Conservation (phyloP, 23 red algal genomes). For the Gracilaria vermiculophylla region DNA sequence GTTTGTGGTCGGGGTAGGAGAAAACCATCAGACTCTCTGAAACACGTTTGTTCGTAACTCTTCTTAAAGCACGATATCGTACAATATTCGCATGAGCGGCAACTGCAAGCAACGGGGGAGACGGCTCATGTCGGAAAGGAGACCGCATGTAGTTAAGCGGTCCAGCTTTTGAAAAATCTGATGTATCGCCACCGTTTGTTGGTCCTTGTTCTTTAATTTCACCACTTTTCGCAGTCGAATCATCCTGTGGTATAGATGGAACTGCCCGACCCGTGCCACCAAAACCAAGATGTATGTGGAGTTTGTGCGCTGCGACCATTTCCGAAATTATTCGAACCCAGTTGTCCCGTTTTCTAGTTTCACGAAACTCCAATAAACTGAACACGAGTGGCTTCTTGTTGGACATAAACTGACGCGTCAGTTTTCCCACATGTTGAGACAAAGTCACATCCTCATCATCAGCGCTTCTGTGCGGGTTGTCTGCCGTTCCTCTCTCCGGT, state of each 20-base stretch:
- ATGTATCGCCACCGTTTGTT: not conserved
- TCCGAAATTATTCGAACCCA: slow-evolving; percentile 58
- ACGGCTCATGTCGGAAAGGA: slow-evolving; percentile 65
- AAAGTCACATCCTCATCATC: slow-evolving; percentile 6
- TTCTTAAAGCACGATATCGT: slow-evolving; percentile 56
- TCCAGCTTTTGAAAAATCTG: not conserved
- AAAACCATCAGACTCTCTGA: slow-evolving; percentile 64
- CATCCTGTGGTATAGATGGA: slow-evolving; percentile 30
- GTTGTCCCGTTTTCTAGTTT: slow-evolving; percentile 55
- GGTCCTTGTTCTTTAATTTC: not conserved
- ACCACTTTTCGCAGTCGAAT: not conserved
- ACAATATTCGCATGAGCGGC: slow-evolving; percentile 81
- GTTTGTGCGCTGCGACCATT: slow-evolving; percentile 69
- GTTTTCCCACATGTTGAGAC: slow-evolving; percentile 61
- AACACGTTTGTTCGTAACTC: slow-evolving; percentile 24
- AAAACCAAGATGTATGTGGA: slow-evolving; percentile 69
- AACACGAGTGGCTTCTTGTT: slow-evolving; percentile 65
- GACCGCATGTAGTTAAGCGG: slow-evolving; percentile 32
- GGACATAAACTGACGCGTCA: slow-evolving; percentile 53
- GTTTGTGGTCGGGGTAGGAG: slow-evolving; percentile 20
- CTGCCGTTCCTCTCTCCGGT: not conserved
- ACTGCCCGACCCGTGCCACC: slow-evolving; percentile 54
- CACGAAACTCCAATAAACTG: slow-evolving; percentile 70
- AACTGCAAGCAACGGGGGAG: slow-evolving; percentile 70
- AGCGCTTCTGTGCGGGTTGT: not conserved